Base-by-base conservation (phyloP, 2,329 filamentous ascomycete species). In the Microcyclospora tardicrescens region DNA sequence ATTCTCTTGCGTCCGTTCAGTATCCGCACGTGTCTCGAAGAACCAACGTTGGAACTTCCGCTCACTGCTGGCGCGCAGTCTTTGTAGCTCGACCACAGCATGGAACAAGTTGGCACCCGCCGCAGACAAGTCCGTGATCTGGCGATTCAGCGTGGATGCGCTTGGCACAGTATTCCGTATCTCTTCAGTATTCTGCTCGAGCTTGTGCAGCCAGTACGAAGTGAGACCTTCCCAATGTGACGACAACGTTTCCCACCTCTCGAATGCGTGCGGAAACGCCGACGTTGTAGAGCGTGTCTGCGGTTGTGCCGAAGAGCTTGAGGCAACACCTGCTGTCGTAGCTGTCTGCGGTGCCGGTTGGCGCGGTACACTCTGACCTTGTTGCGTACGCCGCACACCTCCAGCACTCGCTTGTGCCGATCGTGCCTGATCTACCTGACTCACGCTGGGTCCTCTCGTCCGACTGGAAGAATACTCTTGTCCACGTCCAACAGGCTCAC, bases 1-100 rank as follows among this genome's bases (percentile, higher is more conserved):
- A 29, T 82, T 70, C 61, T 96, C 91, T 48, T 84, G 81, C 36
- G 79, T 73, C 19, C 82, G 78, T 64, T 96, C 91, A 48, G 93
- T 77, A 49, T 96, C 87, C 27, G 80, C 74, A 37, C 87, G 74
- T 6, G 87, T 94, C 59, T 98, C 91, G 51, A 93, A 94, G 63
- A 96, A 96, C 91, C 91, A 98, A 36, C 91, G 76, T 62, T 98
- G 91, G 53, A 98, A 98, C 59, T 96, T 96, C 47, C 91, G 79
- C 61, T 98, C 91, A 0, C 89, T 96, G 40, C 86, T 94, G 29
- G 91, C 91, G 33, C 91, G 81, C 16, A 98, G 70, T 24, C 91
- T 79, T 60, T 98, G 91, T 34, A 98, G 68, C 61, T 98, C 91
- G 3, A 98, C 91, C 0, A 98, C 87, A 9, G 91, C 91, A 59